Base-by-base conservation (phyloP, 345 rosid genomes). In the Populus nigra region DNA sequence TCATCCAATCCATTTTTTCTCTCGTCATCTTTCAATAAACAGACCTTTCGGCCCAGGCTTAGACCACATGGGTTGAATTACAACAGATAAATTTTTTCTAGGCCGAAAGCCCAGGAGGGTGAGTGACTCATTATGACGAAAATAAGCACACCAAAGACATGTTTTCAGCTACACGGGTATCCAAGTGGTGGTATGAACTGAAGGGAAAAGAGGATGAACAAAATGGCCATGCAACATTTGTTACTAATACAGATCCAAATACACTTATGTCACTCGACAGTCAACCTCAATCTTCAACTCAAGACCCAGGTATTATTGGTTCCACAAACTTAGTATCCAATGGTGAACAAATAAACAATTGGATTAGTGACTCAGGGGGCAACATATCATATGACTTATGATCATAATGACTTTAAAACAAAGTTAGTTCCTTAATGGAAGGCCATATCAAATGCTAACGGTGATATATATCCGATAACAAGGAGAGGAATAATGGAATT, bases 51-150 rank as follows among this genome's bases (percentile, higher is more conserved):
- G 57, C 8, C 57, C 0, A 50, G 3, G 8, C n/a, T 8, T 17
- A 1, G 7, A 3, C 22, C 55, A 17, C 57, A 50, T 5, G 57
- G 22, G 18, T 2, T 50, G 8, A 50, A 50, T 50, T 6, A 0
- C 8, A 50, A 0, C 8, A 5, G 8, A 4, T 0, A 4, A 1
- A 15, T 5, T 53, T 20, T 53, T 53, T 0, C 3, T 0, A 53
- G 0, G 0, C 10, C 4, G 0, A 53, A 53, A 20, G 4, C 4
- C 59, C 3, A 53, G 0, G 0, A 53, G 0, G 3, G 23, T 0
- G 3, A 10, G 0, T 53, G 23, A 53, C 10, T 2, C 10, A 53
- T 53, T 53, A 0, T 53, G 59, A 22, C 0, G 23, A 22, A 50
- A 50, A 1, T 18, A 50, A 50, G 16, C 59, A 50, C 3, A 50